Evolutionary conservation across 176 grass and related monocot genomes (phyloP), one percentile per base, ranked within the genome.

Genomic region (Microstegium vimineum): DNA sequence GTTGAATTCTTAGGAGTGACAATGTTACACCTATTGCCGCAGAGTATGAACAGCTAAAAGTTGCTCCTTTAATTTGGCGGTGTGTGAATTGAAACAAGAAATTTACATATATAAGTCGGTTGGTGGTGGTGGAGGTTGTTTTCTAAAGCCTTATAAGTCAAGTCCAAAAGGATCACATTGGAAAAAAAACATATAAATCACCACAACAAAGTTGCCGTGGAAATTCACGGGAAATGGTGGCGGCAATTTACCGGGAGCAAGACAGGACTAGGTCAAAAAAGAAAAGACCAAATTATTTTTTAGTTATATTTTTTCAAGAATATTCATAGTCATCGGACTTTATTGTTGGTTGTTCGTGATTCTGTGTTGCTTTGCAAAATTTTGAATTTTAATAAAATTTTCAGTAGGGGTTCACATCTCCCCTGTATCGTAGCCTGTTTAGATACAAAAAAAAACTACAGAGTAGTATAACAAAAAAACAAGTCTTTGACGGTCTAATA

Each of bases 61-160:
- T 65, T 37, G 8, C 35, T n/a, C 35, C 47, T 88, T 84, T 38
- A 23, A 37, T 43, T 54, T 69, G 8, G 76, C 54, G 14, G 33
- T 56, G 66, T 69, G 76, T 75, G 76, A 75, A 84, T 80, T 75
- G 81, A 75, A 13, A 61, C 31, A 22, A 33, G 30, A 80, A 75
- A 61, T 62, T 20, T 11, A 32, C 14, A 38, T n/a, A n/a, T n/a
- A n/a, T 25, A 5, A 52, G 62, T 45, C 68, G 62, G 13, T 69
- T 70, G 69, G 73, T n/a, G n/a, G n/a, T n/a, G n/a, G n/a, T 74
- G 62, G 62, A 49, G 14, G 61, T 69, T 75, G 52, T 20, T 67
- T 80, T 62, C 80, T 23, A 38, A 51, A 75, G 43, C 5, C 41
- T 47, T n/a, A 9, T 57, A 66, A 52, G 54, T 83, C 66, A 83